Base-by-base conservation (phyloP, 2,329 filamentous ascomycete species). In the Trichoderma semiorbis region DNA sequence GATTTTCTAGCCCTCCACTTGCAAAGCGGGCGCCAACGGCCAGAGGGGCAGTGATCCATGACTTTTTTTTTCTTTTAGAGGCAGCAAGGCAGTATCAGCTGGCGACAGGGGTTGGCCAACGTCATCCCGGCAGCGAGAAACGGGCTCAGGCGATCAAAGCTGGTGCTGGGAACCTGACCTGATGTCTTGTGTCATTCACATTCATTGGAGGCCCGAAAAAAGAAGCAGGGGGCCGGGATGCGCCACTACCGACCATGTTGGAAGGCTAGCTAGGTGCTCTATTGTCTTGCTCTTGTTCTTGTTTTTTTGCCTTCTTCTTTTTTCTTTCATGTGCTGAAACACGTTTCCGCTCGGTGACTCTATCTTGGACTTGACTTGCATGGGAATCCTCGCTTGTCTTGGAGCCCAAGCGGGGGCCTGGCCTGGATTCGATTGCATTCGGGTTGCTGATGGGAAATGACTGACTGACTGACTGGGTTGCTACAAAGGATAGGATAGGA, bases 71-170 rank as follows among this genome's bases (percentile, higher is more conserved):
- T 2, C 34, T 71, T 67, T 62, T 36, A 57, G 55, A 61, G 71
- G 60, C 71, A 71, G 61, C 71, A 72, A 72, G 71, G 71, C 71
- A 72, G 71, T 70, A 72, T 72, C 71, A 72, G 71, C 71, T 72
- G 70, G 70, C 32, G 63, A 50, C 65, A 69, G 70, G 70, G 70
- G 70, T 57, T 53, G 62, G 36, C 50, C 62, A 60, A 69, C 70
- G 70, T 72, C 70, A 72, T 69, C 65, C 70, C 50, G 57, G 39
- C 57, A 30, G 58, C 58, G 30, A 39, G 43, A 50, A 64, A 62
- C 32, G n/a, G 68, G 68, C 58, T 70, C 65, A 68, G 53, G 65
- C 65, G 65, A 68, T 68, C 65, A 58, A 39, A 58, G 63, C 21
- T 58, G 50, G 30, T 67, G 50, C 64, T 57, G 53, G 64, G 53